Conservation (phyloP, 2,329 filamentous ascomycete genomes). For the Claviceps spartinae region DNA sequence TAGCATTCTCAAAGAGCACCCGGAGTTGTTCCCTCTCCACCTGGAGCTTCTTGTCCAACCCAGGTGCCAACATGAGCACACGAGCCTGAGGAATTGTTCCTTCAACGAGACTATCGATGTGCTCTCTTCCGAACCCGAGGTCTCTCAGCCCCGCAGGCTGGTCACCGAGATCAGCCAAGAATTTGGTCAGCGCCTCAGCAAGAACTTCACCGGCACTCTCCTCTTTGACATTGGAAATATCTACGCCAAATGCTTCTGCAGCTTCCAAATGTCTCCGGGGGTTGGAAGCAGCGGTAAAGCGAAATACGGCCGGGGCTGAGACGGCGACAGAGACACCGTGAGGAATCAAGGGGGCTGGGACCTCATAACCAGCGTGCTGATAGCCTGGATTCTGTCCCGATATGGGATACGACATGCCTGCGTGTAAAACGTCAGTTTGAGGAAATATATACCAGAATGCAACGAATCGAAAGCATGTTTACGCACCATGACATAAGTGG, state of each 20-base stretch:
- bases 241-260: conserved; percentile 81
- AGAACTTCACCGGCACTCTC: conserved; percentile 85
- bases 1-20: conserved; percentile 49
- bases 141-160: conserved; percentile 78
- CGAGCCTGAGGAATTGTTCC: conserved; percentile 86
- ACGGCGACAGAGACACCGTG: conserved; percentile 94
- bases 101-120: conserved; percentile 78
- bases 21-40: conserved; percentile 60
- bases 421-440: conserved; percentile 14
- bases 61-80: conserved; percentile 85
- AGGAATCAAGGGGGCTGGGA: conserved; percentile 69
- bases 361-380: conserved; percentile 73
- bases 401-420: conserved; percentile 93
- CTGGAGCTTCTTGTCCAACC: conserved; percentile 54
- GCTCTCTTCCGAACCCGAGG: conserved; percentile 61
- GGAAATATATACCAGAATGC: neutral
- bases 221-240: conserved; percentile 73
- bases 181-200: conserved; percentile 66
- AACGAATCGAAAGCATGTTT: neutral
- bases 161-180: conserved; percentile 72
- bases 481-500: conserved; percentile 53
- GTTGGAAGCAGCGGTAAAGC: conserved; percentile 82
- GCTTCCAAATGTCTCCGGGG: conserved; percentile 83
- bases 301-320: conserved; percentile 84
- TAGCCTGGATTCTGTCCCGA: conserved; percentile 88